Conservation (phyloP, 345 rosid species). For the Hirschfeldia incana region DNA sequence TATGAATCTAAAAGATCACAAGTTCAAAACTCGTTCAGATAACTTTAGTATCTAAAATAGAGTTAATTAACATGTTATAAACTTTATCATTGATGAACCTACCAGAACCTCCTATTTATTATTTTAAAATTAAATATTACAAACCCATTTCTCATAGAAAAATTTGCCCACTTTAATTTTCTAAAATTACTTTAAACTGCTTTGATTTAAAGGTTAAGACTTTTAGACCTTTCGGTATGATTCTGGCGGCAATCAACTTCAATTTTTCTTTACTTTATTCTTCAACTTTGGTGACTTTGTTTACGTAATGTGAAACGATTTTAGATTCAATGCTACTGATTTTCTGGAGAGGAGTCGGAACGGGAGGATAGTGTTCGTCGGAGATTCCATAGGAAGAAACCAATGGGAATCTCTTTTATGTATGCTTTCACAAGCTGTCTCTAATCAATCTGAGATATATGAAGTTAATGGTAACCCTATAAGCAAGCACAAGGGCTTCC, state of each 20-base stretch:
- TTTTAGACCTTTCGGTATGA: conserved; percentile 3
- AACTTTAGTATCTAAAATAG: not conserved
- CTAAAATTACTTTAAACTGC: not conserved
- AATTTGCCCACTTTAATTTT: not conserved
- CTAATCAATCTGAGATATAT: conserved; percentile 57
- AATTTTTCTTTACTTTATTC: not conserved
- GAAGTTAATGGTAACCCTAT: conserved; percentile 76
- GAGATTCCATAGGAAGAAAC: conserved; percentile 90
- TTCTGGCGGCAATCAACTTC: conserved; percentile 7
- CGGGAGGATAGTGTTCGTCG: conserved; percentile 75
- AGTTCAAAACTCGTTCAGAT: not conserved
- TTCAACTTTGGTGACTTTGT: not conserved
- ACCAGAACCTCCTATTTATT: not conserved
- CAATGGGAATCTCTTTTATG: conserved; percentile 94
- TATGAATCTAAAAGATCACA: not conserved
- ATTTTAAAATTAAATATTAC: too few species aligned
- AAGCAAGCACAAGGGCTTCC: conserved; percentile 82
- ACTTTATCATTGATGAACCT: not conserved
- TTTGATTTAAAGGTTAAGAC: not conserved
- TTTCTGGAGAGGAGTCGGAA: conserved; percentile 66
- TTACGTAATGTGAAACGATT: not conserved
- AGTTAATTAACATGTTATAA: not conserved
- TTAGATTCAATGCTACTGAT: conserved; percentile 75
- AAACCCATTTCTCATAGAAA: not conserved
- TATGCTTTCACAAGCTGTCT: conserved; percentile 63